Percentiles rank a stretch among this genome's conserved stretches.
Conservation (phyloP, 2,329 filamentous ascomycete genomes). For the Emericellopsis atlantica region DNA sequence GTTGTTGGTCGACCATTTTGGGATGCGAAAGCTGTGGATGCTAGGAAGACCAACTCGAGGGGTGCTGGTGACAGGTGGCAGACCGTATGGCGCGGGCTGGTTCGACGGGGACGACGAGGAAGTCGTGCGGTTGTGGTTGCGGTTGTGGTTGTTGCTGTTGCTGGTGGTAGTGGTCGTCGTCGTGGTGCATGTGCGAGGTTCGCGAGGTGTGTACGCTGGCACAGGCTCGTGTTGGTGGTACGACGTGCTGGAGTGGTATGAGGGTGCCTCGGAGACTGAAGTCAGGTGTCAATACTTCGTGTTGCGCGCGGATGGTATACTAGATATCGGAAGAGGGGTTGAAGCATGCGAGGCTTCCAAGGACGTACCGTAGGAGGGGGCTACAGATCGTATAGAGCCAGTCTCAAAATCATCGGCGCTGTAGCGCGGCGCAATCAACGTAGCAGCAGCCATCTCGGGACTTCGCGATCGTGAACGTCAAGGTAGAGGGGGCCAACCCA, state of each 20-base stretch:
- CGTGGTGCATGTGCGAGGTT: constrained; percentile 4
- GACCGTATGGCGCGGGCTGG: constrained; percentile 19
- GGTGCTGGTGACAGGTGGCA: constrained; percentile 35
- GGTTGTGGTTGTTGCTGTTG: constrained; percentile 4
- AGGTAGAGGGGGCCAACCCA: no score
- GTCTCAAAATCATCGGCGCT: constrained; percentile 50
- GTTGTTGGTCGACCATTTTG: constrained; percentile 43
- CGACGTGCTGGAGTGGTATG: constrained; percentile 44
- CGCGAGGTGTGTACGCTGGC: constrained; percentile 36
- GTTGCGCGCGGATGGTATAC: neutral
- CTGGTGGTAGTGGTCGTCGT: constrained; percentile 4
- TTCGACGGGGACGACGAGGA: constrained; percentile 3
- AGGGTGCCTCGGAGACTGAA: constrained; percentile 50
- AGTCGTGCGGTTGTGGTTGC: neutral
- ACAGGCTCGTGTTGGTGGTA: constrained; percentile 25
- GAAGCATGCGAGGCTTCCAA: neutral
- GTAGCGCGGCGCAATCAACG: constrained; percentile 13
- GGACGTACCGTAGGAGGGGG: constrained; percentile 53
- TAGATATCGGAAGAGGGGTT: neutral
- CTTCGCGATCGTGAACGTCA: neutral
- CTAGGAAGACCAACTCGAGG: constrained; percentile 24
- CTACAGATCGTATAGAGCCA: constrained; percentile 51
- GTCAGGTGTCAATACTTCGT: neutral
- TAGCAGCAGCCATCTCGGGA: constrained; percentile 11
- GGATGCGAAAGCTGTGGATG: constrained; percentile 41